Percentiles rank a stretch among this genome's conserved stretches.
These are phyloP conservation scores for Boletus vermiculosoides DNA, from an alignment of 768 basidiomycete genomes.

Conservation along the genomic window DNA sequence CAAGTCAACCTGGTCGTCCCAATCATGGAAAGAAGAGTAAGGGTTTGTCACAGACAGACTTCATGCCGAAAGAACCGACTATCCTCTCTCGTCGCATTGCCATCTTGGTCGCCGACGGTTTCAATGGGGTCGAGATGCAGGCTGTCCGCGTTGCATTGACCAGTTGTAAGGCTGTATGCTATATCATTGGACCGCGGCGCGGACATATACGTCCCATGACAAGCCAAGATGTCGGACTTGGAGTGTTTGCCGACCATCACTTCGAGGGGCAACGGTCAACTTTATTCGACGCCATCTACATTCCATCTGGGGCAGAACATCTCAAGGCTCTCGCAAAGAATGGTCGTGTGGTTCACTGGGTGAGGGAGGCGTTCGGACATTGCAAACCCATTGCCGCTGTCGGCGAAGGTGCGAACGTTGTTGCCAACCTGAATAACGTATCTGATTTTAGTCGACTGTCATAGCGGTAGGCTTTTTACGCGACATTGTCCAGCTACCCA, in stretches of 20 bases:
- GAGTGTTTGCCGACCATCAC: slow-evolving; percentile 61
- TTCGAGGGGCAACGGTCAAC: slow-evolving; percentile 81
- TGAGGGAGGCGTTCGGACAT: slow-evolving; percentile 84
- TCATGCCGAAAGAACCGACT: slow-evolving; percentile 52
- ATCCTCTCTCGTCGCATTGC: slow-evolving; percentile 71
- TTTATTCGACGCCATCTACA: slow-evolving; percentile 77
- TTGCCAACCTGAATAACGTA: neutral
- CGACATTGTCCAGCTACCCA: slow-evolving; percentile 44
- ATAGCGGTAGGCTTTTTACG: slow-evolving; percentile 51
- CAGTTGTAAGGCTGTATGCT: slow-evolving; percentile 54
- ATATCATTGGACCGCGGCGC: slow-evolving; percentile 69
- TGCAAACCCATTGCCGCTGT: slow-evolving; percentile 79
- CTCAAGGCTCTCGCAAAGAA: slow-evolving; percentile 54
- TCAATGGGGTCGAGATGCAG: slow-evolving; percentile 57
- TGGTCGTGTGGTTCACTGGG: slow-evolving; percentile 78
- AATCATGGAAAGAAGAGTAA: slow-evolving; percentile 59
- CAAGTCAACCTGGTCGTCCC: slow-evolving; percentile 45
- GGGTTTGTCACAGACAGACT: slow-evolving; percentile 60
- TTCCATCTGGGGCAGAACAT: slow-evolving; percentile 68
- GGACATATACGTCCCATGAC: slow-evolving; percentile 41
- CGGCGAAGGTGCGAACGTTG: slow-evolving; percentile 48
- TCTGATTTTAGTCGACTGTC: neutral
- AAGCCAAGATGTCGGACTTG: slow-evolving; percentile 24
- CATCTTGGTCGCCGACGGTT: slow-evolving; percentile 74
- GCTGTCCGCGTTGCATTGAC: slow-evolving; percentile 55